A percentile compares a stretch with the other conserved stretches of the same genome.
These are phyloP conservation scores for Raphanus raphanistrum DNA, from an alignment of 345 rosid genomes.

Conservation along the genomic window DNA sequence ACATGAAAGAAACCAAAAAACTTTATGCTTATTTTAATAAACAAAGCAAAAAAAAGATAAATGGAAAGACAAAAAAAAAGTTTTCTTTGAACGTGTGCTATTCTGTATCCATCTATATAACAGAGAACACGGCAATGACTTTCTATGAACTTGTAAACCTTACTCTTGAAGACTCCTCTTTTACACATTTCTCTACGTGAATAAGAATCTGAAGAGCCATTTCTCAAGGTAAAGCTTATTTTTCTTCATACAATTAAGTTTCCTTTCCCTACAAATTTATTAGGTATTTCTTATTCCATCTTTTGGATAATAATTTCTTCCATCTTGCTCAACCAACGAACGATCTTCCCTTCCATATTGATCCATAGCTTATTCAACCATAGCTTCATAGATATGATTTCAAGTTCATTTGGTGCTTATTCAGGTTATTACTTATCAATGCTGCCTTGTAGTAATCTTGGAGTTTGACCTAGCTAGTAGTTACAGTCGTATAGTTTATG, in stretches of 20 bases:
- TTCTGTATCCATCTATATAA: slow-evolving; percentile 37
- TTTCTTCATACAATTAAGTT: neutral
- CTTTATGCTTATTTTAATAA: slow-evolving; percentile 4
- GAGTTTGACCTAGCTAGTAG: neutral
- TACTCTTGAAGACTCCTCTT: slow-evolving; percentile 24
- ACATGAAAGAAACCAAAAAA: slow-evolving; percentile 25
- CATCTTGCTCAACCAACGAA: neutral
- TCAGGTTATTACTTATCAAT: neutral
- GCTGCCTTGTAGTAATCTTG: neutral
- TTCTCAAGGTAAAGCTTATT: slow-evolving; percentile 26
- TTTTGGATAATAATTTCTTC: neutral
- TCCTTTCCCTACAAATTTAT: neutral
- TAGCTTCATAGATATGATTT: neutral
- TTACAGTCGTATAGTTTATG: neutral
- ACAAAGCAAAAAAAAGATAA: neutral
- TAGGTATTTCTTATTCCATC: neutral
- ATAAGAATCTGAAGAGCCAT: slow-evolving; percentile 15
- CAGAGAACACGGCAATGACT: slow-evolving; percentile 26
- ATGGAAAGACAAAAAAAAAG: neutral
- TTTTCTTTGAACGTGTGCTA: slow-evolving; percentile 31
- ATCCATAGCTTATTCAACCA: neutral
- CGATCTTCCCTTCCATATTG: neutral
- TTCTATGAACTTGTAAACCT: slow-evolving; percentile 32
- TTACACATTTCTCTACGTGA: slow-evolving; percentile 16
- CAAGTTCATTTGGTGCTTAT: neutral